Evolutionary conservation across 2,329 filamentous ascomycete species (phyloP).

Genomic region (Trichoderma sp.): DNA sequence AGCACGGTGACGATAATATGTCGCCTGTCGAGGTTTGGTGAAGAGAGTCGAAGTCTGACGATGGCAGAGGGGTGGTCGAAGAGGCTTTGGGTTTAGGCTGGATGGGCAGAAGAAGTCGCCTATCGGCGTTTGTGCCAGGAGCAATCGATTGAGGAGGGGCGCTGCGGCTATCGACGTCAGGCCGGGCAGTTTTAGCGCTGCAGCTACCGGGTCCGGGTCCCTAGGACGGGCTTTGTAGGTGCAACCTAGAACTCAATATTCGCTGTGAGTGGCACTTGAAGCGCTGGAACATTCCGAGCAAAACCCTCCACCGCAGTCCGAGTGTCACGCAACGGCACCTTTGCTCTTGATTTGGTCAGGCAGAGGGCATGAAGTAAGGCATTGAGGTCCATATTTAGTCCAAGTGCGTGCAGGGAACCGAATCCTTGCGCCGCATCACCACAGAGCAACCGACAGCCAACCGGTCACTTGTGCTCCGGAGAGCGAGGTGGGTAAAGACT

Average conservation of each 20-base stretch:
- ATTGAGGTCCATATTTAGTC: neutral
- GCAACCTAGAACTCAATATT: neutral
- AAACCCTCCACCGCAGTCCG: neutral
- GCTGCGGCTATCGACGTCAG: constrained; percentile 7
- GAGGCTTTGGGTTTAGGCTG: neutral
- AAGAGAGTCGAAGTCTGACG: neutral
- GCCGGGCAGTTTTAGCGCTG: neutral
- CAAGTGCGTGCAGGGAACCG: neutral
- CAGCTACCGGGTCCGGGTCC: neutral
- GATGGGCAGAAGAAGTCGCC: neutral
- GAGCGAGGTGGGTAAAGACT: neutral
- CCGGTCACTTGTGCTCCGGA: neutral
- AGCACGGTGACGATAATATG: neutral
- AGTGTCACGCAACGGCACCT: neutral
- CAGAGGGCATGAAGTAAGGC: neutral
- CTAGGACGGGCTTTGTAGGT: neutral
- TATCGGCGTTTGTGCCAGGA: neutral
- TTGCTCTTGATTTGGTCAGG: neutral
- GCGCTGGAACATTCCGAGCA: neutral
- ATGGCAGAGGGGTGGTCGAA: neutral
- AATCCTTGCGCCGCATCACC: neutral
- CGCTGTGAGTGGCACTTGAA: neutral
- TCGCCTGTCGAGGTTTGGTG: neutral
- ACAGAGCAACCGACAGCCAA: neutral
- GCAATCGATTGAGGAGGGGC: neutral